Evolutionary conservation across 192 early-diverging fungal genomes (phyloP), one percentile per base, ranked within the genome.

Genomic region (Linnemannia hyalina): DNA sequence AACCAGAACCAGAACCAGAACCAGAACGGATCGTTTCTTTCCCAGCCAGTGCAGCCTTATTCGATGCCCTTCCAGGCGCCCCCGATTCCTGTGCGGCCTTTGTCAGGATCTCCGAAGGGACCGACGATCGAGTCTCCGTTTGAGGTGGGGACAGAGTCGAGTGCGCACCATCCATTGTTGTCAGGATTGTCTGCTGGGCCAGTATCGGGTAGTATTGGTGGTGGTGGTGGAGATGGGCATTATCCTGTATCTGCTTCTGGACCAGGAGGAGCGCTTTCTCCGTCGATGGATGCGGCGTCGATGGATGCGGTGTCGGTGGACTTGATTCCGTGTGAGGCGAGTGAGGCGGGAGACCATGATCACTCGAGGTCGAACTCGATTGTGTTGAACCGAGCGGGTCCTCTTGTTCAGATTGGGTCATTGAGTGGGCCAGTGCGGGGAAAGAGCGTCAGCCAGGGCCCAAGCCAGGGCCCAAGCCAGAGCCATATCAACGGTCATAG

Each of bases 291-390:
- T 46, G 73, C 80, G 6, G 57, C 74, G 1, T 29, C 29, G 29
- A 54, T 74, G 42, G 79, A 80, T 46, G 73, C 80, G 6, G 57
- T 68, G 1, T 29, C 29, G 60, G 70, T 80, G 42, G 79, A 80
- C 29, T 20, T 80, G 44, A 80, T 80, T 40, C 79, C 79, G 6
- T 68, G 74, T 42, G 68, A 42, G 18, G 79, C 71, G 3, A 80
- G 79, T 54, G 79, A 80, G 54, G 73, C 44, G 10, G 78, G 70
- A 1, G 78, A 80, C 8, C 26, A 65, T 15, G 60, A 60, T 11
- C 55, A 23, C 7, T 80, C 73, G 7, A 8, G 79, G 26, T 68
- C 78, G 18, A 80, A 73, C 23, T 70, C 80, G 4, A 49, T 70
- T 6, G 60, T 57, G 6, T 80, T 71, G 11, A 74, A 10, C 46